Percentiles rank a stretch among this genome's conserved stretches.
Evolutionary conservation across 2,329 filamentous ascomycete species (phyloP).

Genomic region (Dothistroma septosporum): DNA sequence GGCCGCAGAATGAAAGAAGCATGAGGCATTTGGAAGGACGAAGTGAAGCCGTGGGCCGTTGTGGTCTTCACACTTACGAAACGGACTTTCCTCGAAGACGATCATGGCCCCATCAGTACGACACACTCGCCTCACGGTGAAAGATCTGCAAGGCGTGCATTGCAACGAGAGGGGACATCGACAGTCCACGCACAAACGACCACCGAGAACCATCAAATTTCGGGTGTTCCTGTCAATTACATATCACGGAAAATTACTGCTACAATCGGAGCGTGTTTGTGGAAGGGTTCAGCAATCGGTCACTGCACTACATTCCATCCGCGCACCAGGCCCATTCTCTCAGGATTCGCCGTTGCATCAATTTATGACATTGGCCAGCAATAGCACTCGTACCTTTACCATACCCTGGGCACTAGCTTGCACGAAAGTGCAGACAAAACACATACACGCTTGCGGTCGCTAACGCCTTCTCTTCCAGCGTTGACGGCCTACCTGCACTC

Average conservation of each 20-base stretch:
- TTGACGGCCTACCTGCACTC: background rate
- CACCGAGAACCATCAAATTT: background rate
- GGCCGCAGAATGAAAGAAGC: background rate
- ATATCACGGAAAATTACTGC: background rate
- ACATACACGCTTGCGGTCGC: background rate
- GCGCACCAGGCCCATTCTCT: background rate
- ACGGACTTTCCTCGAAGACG: background rate
- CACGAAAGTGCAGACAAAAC: background rate
- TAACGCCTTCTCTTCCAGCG: background rate
- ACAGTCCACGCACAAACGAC: background rate
- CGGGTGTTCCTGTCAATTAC: background rate
- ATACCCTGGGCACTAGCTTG: background rate
- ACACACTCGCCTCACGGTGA: background rate
- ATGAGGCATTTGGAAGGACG: background rate
- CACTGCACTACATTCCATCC: constrained; percentile 2
- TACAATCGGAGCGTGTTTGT: background rate
- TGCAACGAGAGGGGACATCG: background rate
- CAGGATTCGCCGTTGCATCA: background rate
- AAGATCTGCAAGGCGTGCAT: background rate
- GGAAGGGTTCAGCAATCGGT: background rate
- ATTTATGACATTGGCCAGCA: background rate
- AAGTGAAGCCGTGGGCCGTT: background rate
- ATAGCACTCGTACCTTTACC: background rate
- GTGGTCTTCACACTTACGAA: background rate
- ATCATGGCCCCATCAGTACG: background rate